These are phyloP conservation scores for Coprinopsis cinerea DNA, from an alignment of 768 basidiomycete genomes.

Conservation along the genomic window DNA sequence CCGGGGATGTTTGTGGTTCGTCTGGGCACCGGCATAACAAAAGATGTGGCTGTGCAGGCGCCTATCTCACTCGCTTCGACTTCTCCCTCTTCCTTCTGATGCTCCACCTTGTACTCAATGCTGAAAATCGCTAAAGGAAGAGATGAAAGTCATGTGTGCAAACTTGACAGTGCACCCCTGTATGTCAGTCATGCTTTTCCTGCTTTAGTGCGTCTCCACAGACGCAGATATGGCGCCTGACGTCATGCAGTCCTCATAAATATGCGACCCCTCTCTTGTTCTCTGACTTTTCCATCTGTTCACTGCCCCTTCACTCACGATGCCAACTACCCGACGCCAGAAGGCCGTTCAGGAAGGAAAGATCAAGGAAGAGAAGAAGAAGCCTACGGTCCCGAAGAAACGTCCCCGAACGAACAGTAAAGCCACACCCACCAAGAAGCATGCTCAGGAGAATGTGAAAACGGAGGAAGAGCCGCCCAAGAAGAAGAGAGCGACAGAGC, in stretches of 20 bases:
- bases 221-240: not conserved
- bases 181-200: no score
- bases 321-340: slow-evolving; percentile 32
- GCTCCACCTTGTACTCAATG: no score
- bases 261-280: not conserved
- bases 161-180: no score
- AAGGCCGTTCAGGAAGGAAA: slow-evolving; percentile 10
- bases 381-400: slow-evolving; percentile 3
- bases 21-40: no score
- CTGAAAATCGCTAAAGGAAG: no score
- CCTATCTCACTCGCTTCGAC: no score
- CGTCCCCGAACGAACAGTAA: slow-evolving; percentile 5
- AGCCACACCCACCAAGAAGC: slow-evolving; percentile 9
- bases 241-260: not conserved
- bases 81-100: no score
- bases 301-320: slow-evolving; percentile 8
- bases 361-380: slow-evolving; percentile 7
- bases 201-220: no score
- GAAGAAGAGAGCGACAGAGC: slow-evolving; percentile 12
- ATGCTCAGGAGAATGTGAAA: slow-evolving; percentile 5
- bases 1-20: no score
- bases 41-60: no score
- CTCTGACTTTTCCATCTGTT: not conserved
- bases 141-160: no score
- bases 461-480: slow-evolving; percentile 22